Base-by-base conservation (phyloP, 495 filamentous ascomycete species). In the Venustampulla echinocandica region DNA sequence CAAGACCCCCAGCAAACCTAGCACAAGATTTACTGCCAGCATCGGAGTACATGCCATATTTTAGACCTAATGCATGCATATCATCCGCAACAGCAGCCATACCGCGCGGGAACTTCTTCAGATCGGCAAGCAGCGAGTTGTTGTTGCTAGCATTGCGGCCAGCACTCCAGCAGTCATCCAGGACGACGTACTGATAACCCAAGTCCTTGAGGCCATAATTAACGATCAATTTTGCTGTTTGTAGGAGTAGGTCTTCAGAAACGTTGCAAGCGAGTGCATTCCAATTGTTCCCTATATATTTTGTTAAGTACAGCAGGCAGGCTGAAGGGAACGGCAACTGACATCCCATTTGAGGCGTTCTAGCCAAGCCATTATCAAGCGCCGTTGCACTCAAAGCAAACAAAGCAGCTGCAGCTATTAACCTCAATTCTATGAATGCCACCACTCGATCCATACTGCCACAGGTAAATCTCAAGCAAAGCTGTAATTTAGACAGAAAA, bases 151-250 rank as follows among this genome's bases (percentile, higher is more conserved):
- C n/a, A n/a, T n/a, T n/a, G 3, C 61, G 57, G 47, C 73, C 74
- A 20, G 68, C 54, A 1, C 69, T 73, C 81, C 81, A 87, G 63
- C 82, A 85, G 55, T 85, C 81, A 42, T 78, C 69, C 4, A 73
- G 58, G 53, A 77, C 77, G 43, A 84, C 68, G 59, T 84, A 84
- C 53, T 80, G 67, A 54, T 87, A 87, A 10, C 82, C 82, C 3
- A 78, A 64, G 38, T 78, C 76, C 50, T 75, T 70, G 33, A 84
- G 63, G 0, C 79, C 78, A 20, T 57, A 57, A 18, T 71, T 60
- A 11, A 75, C 67, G 44, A 80, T 74, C 13, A 59, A 51, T 21
- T 69, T 30, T 0, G 73, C 72, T 6, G 73, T 71, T 14, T 56
- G 52, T 10, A 75, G 50, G 19, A 79, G 58, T 17, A 76, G 52